A percentile compares a stretch with the other conserved stretches of the same genome.
phyloP scores from a whole-genome alignment of 306 rosid genomes.

The Begonia masoniana region DNA sequence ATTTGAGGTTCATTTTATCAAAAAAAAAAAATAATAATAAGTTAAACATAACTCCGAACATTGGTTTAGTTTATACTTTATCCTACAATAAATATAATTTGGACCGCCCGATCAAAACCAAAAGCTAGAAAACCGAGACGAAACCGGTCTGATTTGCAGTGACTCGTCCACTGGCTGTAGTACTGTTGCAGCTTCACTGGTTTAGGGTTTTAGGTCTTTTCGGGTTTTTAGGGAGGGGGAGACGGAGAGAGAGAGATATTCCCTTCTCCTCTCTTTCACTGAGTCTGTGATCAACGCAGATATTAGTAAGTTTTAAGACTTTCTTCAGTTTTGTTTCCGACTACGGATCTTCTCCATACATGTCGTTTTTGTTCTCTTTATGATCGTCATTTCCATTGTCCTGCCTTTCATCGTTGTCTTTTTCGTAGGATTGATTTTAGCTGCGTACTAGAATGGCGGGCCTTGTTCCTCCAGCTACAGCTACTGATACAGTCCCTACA shows the following conservation, averaged over 20 bases:
- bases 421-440: not conserved
- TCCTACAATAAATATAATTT: too few relatives aligned
- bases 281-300: not conserved
- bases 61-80: too few relatives aligned
- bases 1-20: too few relatives aligned
- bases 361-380: not conserved
- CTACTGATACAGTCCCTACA: not conserved
- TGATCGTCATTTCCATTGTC: not conserved
- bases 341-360: not conserved
- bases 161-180: too few relatives aligned
- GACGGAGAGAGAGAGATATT: slow-evolving; percentile 4
- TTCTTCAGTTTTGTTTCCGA: not conserved
- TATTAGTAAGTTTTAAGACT: not conserved
- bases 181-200: too few relatives aligned
- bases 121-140: too few relatives aligned
- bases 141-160: too few relatives aligned
- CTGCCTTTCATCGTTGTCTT: not conserved
- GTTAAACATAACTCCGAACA: too few relatives aligned
- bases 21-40: too few relatives aligned
- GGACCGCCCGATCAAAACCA: too few relatives aligned
- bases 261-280: slow-evolving; percentile 1
- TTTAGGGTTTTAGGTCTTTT: slow-evolving; percentile 10
- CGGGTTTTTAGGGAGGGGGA: not conserved
- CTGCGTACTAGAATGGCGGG: slow-evolving; percentile 21
- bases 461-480: slow-evolving; percentile 21